Base-by-base conservation (phyloP, 2,329 filamentous ascomycete genomes). In the Exophiala oligosperma region DNA sequence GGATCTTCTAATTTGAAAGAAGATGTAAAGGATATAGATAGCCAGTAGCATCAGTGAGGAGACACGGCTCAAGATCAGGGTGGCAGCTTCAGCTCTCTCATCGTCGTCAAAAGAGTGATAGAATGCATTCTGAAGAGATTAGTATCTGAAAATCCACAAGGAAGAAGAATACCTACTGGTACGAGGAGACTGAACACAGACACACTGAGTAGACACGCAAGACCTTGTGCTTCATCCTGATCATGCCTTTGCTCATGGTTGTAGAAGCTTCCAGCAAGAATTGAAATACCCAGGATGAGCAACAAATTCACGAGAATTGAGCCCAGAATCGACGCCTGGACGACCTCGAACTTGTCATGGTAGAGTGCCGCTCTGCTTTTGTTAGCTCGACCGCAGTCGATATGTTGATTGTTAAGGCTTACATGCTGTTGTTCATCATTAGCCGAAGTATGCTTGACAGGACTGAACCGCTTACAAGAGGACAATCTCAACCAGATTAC, bases 271-370 rank as follows among this genome's bases (percentile, higher is more conserved):
- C 90, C 90, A 57, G 90, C 82, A 64, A 92, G 77, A 76, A 91
- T 96, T 71, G 88, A 94, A 84, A 91, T 90, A 67, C 88, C 88
- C 70, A 91, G 82, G 49, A 92, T 93, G 21, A 97, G 84, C 7
- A 97, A 82, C 64, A 96, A 86, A 74, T 97, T 97, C 63, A 93
- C 97, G 26, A 97, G 81, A 67, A 97, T 96, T 68, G 90, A 94
- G 51, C 93, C 93, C 28, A 97, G 85, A 91, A 97, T 97, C 62
- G 91, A 96, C 21, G 93, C 89, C 76, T 97, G 94, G 14, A 97
- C 93, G 63, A 97, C 94, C 28, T 88, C 78, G 26, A 95, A 84
- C 73, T 95, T 84, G 50, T 81, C 72, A 57, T 94, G 82, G 26
- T 83, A 76, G 41, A 97, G 76, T 1, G 92, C 92, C 66, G 96